Evolutionary conservation across 257 asterid species (phyloP).

Genomic region (Nicotiana paniculata): DNA sequence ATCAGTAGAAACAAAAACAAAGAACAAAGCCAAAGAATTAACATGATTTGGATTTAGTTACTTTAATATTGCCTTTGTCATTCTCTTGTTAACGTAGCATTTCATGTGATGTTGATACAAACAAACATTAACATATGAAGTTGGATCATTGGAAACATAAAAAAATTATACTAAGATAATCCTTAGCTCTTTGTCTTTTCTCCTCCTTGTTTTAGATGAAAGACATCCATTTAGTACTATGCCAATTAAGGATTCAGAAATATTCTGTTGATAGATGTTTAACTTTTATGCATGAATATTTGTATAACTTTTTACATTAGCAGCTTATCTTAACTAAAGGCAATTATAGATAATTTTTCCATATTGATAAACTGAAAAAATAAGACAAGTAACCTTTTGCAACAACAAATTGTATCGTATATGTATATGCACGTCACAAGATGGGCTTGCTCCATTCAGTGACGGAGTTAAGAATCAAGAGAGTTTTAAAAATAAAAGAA

Average conservation of each 20-base stretch:
- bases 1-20: neutral
- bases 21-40: neutral
- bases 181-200: neutral
- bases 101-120: neutral
- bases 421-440: no score
- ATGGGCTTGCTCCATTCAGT: no score
- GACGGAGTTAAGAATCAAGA: no score
- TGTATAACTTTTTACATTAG: no score
- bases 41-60: neutral
- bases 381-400: no score
- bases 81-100: neutral
- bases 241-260: neutral
- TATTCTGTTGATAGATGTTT: neutral
- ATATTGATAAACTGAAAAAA: no score
- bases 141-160: neutral
- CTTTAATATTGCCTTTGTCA: neutral
- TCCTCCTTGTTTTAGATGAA: neutral
- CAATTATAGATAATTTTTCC: no score
- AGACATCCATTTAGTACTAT: neutral
- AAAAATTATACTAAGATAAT: neutral
- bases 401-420: no score
- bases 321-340: no score
- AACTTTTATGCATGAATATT: no score
- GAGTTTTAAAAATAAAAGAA: no score
- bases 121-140: neutral